Evolutionary conservation across 306 rosid species (phyloP), one percentile per base, ranked within the genome.

Genomic region (Pterocarpus macrocarpus): DNA sequence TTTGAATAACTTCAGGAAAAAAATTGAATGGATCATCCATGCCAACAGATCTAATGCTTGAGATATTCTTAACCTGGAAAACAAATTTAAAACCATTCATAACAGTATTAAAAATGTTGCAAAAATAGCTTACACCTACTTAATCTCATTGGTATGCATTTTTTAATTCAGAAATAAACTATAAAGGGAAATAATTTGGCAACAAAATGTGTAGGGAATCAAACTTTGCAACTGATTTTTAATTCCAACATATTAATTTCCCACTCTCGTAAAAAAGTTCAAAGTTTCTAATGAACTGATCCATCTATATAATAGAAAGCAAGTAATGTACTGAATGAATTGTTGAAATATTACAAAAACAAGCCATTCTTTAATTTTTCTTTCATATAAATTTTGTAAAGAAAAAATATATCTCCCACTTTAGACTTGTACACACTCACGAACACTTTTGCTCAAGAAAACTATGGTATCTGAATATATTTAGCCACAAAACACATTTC

Each of bases 21-120:
- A 84, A 76, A 36, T 73, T 73, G 77, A 85, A 83, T 69, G 89
- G 80, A 84, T 85, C 87, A 82, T 84, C 87, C 82, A 72, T 49
- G 78, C 74, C 78, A 72, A 74, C 78, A 65, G 85, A 84, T 74
- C 65, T 64, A 73, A 73, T 65, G 36, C 73, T 82, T 78, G 92
- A 82, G 73, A 86, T 86, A 69, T 74, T 77, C 80, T 82, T 91
- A 86, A 93, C 94, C 99, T 95, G 92, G 32, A 79, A 81, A 79
- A 62, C 52, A 81, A 61, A 81, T 22, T 2, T 2, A 76, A 59
- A 72, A 77, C 28, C 11, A 44, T 55, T 44, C 34, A 58, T 17
- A 71, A 64, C 67, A 78, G 43, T 57, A 50, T 39, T n/a, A 5
- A 30, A 66, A 72, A 59, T 50, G 69, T 70, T 45, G 70, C 36